Evolutionary conservation across 352 stramenopile species (phyloP), one percentile per base, ranked within the genome.

Genomic region (Thraustochytrium striatum): DNA sequence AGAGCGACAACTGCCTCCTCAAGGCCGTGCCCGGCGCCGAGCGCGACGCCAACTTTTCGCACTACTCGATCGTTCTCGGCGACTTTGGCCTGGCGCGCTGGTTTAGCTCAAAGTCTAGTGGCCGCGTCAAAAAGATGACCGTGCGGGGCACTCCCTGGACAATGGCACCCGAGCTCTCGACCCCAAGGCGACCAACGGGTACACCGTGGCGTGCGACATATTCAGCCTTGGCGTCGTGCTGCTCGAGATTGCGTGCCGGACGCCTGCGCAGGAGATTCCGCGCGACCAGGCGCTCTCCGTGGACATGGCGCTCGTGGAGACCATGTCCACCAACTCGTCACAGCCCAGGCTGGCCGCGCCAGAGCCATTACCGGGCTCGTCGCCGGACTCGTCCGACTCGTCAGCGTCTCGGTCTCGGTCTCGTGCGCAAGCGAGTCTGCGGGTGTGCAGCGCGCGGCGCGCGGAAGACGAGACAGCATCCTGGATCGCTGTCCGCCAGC

Each of bases 191-290:
- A 78, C 30, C 19, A 39, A 69, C n/a, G 58, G 70, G 9, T 80
- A 80, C 36, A 80, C 61, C 36, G 79, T 70, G 28, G 61, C 50
- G 39, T 80, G 32, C n/a, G 70, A 80, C 11, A 80, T 80, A n/a
- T 80, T 80, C 70, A 72, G 32, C n/a, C 57, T 80, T 62, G 70
- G 70, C 30, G 70, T 80, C 7, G 32, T 80, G 32, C 41, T 80
- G 55, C 58, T 80, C 39, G 70, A 80, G 43, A 81, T 80, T 41
- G 33, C 41, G 57, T 58, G 32, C 5, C 55, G 70, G 9, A 57
- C 19, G 21, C 44, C 53, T 21, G 70, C 70, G 8, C 55, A 16
- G 11, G 58, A 80, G 11, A 69, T 80, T 25, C 70, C 70, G 2
- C 70, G 70, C 25, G 58, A 69, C 68, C 38, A 75, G 21, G 53